These are phyloP conservation scores for Rubroboletus satanas DNA, from an alignment of 768 basidiomycete genomes.

Conservation along the genomic window DNA sequence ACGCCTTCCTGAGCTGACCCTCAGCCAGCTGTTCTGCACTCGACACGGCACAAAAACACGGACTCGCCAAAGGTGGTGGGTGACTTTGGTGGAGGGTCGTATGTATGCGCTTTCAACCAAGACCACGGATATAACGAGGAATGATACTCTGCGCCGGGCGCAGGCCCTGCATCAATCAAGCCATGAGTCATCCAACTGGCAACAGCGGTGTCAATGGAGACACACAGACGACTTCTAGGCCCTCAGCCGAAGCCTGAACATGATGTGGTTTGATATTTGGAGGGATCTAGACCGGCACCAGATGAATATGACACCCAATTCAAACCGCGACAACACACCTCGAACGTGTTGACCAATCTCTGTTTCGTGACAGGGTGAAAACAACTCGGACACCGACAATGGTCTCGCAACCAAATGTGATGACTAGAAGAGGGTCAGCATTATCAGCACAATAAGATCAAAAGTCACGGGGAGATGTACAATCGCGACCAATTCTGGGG, in stretches of 20 bases:
- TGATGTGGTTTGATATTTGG: conserved; percentile 60
- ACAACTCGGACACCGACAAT: conserved; percentile 84
- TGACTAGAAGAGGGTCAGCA: conserved; percentile 50
- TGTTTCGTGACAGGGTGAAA: conserved; percentile 90
- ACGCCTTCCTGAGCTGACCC: conserved; percentile 45
- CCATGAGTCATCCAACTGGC: not conserved
- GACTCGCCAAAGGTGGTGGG: conserved; percentile 38
- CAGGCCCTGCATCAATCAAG: conserved; percentile 19
- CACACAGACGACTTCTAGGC: conserved; percentile 75
- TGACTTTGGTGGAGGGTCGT: conserved; percentile 59
- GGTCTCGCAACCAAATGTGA: conserved; percentile 88
- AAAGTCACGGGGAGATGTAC: conserved; percentile 41
- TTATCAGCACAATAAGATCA: not conserved
- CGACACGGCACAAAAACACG: conserved; percentile 18
- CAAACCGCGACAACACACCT: conserved; percentile 41
- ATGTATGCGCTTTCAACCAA: conserved; percentile 76
- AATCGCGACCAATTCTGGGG: conserved; percentile 70
- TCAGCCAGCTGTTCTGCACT: not conserved
- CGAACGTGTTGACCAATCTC: conserved; percentile 80
- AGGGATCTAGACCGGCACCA: conserved; percentile 56
- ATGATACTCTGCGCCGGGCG: conserved; percentile 47
- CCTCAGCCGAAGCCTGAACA: conserved; percentile 54
- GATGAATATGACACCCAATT: not conserved
- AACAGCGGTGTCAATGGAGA: conserved; percentile 2
- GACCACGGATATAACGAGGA: conserved; percentile 84